Conservation (phyloP, 768 basidiomycete genomes). For the Lyophyllum shimeji region DNA sequence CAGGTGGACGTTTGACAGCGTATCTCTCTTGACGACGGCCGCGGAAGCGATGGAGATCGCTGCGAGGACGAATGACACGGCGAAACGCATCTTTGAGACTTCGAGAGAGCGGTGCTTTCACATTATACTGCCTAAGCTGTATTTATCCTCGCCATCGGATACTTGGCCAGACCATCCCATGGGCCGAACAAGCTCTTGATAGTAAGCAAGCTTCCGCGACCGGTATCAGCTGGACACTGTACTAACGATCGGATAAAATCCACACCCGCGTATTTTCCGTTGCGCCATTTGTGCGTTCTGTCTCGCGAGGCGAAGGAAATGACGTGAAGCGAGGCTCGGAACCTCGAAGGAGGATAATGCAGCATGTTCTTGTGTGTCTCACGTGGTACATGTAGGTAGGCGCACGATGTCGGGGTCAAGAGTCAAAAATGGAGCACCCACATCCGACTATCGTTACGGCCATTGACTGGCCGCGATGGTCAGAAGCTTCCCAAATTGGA, state of each 20-base stretch:
- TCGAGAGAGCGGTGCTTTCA: background rate
- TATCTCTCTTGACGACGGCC: constrained; percentile 11
- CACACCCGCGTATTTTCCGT: constrained; percentile 23
- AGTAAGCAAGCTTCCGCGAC: background rate
- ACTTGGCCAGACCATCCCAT: constrained; percentile 5
- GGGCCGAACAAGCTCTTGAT: background rate
- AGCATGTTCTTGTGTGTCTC: background rate
- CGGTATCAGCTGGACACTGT: constrained; percentile 9
- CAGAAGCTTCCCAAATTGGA: constrained; percentile 8
- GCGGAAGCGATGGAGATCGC: constrained; percentile 21
- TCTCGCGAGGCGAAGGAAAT: constrained; percentile 5
- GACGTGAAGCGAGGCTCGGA: background rate
- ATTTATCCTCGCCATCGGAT: constrained; percentile 9
- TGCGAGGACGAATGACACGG: constrained; percentile 16
- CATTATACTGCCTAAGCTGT: background rate
- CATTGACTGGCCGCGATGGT: background rate
- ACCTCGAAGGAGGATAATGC: background rate
- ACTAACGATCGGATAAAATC: constrained; percentile 13
- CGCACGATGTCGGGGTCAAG: background rate
- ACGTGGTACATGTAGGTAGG: constrained; percentile 1
- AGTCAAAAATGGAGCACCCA: background rate
- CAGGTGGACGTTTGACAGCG: constrained; percentile 26
- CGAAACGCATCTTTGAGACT: constrained; percentile 14
- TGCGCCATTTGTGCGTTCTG: constrained; percentile 16
- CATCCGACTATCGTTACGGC: background rate